These are phyloP conservation scores for Cucurbita pepo DNA, from an alignment of 306 rosid genomes.

Conservation along the genomic window DNA sequence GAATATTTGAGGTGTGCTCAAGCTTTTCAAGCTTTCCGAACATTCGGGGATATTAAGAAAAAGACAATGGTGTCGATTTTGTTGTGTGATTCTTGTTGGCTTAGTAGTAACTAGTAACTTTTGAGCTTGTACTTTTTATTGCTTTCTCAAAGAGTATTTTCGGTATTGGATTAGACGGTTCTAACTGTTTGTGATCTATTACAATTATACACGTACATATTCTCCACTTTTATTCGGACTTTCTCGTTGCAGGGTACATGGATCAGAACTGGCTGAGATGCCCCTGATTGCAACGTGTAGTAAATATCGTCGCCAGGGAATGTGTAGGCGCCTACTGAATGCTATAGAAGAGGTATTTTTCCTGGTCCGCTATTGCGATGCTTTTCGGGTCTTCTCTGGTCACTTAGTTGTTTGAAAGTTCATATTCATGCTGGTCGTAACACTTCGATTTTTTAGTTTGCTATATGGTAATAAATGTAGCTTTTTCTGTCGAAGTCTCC, in stretches of 20 bases:
- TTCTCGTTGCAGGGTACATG: slow-evolving; percentile 61
- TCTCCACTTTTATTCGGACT: not conserved
- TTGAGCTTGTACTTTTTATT: not conserved
- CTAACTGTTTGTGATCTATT: not conserved
- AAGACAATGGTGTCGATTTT: not conserved
- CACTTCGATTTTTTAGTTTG: not conserved
- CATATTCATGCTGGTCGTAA: not conserved
- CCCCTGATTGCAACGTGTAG: slow-evolving; percentile 97
- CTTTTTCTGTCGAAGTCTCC: not conserved
- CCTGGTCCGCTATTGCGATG: not conserved
- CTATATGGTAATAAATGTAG: not conserved
- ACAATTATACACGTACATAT: not conserved
- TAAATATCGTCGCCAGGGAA: slow-evolving; percentile 79
- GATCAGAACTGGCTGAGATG: slow-evolving; percentile 83
- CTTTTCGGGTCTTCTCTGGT: not conserved
- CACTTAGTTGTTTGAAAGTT: not conserved
- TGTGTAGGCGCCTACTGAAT: slow-evolving; percentile 75
- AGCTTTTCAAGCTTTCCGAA: not conserved
- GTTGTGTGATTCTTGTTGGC: not conserved
- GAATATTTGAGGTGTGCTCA: not conserved
- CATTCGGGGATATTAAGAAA: not conserved
- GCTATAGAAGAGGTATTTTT: slow-evolving; percentile 64
- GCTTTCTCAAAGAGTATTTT: not conserved
- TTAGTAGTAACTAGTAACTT: not conserved
- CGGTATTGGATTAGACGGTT: not conserved